Base-by-base conservation (phyloP, 768 basidiomycete genomes). In the Glaciozyma antarctica region DNA sequence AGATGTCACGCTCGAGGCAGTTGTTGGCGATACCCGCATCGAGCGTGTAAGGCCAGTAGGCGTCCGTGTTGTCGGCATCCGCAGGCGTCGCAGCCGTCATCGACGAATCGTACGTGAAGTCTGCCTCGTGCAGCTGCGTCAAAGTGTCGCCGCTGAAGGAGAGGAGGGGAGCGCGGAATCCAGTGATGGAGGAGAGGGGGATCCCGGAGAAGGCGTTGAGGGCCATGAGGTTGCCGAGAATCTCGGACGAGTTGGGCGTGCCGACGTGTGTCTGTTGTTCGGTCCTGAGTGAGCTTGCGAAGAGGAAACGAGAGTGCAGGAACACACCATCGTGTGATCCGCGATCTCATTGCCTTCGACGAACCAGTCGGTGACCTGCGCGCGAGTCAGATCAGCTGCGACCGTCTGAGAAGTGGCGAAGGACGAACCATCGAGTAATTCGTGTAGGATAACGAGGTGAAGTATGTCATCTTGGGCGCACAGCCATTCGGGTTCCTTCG, bases 301-400 rank as follows among this genome's bases (percentile, higher is more conserved):
- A 26, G 26, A 19, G 15, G 13, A 15, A 19, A 13, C 24, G 5
- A 6, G 55, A 21, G n/a, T 13, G 19, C 1, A 56, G 21, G 17
- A 3, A 26, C 38, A 38, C 7, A n/a, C 55, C 34, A 34, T 17
- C 34, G 19, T 56, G 57, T 28, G 41, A 70, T 87, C 86, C 38
- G 85, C 86, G 69, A 90, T 88, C 75, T 90, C 88, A 74, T 88
- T 88, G 26, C 88, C 88, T 5, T 84, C 85, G 38, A 88, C 86
- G 75, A 78, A 88, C 63, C 62, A 64, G 12, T 68, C 62, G 49
- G 67, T 64, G n/a, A 63, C 62, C 62, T 62, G 57, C 5, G 26
- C 5, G 32, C 32, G 32, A 5, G 48, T 8, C 15, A 21, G 26
- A 38, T 56, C 24, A 53, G 26, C 24, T 5, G 3, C 9, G n/a